Evolutionary conservation across 257 asterid species (phyloP).

Genomic region (Solanum pennellii): DNA sequence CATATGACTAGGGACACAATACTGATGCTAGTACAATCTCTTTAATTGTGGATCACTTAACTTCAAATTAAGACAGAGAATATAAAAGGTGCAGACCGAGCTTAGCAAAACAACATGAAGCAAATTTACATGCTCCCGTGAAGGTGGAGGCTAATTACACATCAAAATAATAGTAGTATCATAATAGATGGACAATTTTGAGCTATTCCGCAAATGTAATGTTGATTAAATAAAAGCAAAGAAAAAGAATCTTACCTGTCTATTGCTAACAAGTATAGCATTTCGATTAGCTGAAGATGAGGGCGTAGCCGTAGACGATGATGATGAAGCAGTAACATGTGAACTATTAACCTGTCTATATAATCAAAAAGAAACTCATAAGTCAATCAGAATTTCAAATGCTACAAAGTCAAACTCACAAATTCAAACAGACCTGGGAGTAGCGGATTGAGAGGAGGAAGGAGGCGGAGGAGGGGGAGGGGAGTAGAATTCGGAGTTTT

Average conservation of each 20-base stretch:
- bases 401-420: background rate
- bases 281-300: conserved; percentile 44
- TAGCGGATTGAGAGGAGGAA: conserved; percentile 13
- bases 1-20: background rate
- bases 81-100: background rate
- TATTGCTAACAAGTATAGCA: conserved; percentile 87
- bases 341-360: conserved; percentile 32
- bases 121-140: background rate
- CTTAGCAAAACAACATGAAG: background rate
- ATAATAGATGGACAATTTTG: background rate
- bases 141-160: background rate
- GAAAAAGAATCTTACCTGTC: conserved; percentile 47
- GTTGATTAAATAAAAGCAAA: background rate
- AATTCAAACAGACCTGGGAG: conserved; percentile 28
- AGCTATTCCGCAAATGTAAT: background rate
- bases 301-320: conserved; percentile 1
- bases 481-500: conserved; percentile 66
- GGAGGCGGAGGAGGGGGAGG: conserved; percentile 19
- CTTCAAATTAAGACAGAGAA: background rate
- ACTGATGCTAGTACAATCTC: background rate
- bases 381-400: background rate
- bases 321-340: conserved; percentile 45
- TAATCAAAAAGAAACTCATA: background rate
- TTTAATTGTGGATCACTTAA: background rate
- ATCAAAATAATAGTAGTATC: background rate